A percentile compares a stretch with the other conserved stretches of the same genome.
Conservation (phyloP, 2,329 filamentous ascomycete species). For the Lachnellula hyalina region DNA sequence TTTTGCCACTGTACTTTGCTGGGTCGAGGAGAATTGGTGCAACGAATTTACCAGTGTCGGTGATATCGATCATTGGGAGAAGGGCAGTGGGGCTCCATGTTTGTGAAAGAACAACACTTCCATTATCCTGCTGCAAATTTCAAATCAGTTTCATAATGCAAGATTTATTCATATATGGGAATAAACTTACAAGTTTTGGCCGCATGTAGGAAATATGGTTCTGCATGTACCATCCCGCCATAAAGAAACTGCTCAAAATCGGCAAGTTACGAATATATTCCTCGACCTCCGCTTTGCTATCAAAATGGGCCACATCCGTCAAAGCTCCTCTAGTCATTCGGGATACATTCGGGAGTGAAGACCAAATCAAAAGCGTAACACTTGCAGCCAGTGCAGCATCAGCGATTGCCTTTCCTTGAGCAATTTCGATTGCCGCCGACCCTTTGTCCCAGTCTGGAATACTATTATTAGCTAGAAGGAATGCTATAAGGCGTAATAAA, state of each 20-base stretch:
- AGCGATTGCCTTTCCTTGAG: slow-evolving; percentile 38
- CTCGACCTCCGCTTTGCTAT: slow-evolving; percentile 33
- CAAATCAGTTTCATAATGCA: neutral
- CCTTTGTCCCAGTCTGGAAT: neutral
- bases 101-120: slow-evolving; percentile 14
- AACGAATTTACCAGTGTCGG: slow-evolving; percentile 27
- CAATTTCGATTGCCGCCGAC: slow-evolving; percentile 6
- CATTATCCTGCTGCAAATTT: slow-evolving; percentile 24
- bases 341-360: slow-evolving; percentile 35
- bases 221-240: slow-evolving; percentile 43
- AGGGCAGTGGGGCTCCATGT: slow-evolving; percentile 16
- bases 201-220: slow-evolving; percentile 34
- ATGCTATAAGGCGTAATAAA: slow-evolving; percentile 13
- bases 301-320: slow-evolving; percentile 31
- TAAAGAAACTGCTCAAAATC: slow-evolving; percentile 41
- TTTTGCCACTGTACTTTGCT: slow-evolving; percentile 38
- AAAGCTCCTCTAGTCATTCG: slow-evolving; percentile 35
- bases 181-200: neutral
- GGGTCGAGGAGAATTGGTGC: slow-evolving; percentile 38
- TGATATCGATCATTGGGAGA: slow-evolving; percentile 29
- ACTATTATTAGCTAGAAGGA: too few relatives aligned
- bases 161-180: neutral
- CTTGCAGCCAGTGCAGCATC: slow-evolving; percentile 37
- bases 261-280: slow-evolving; percentile 33
- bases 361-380: slow-evolving; percentile 39